Evolutionary conservation across 106 monocot genomes (phyloP), one percentile per base, ranked within the genome.

Genomic region (Dioscorea dumetorum): DNA sequence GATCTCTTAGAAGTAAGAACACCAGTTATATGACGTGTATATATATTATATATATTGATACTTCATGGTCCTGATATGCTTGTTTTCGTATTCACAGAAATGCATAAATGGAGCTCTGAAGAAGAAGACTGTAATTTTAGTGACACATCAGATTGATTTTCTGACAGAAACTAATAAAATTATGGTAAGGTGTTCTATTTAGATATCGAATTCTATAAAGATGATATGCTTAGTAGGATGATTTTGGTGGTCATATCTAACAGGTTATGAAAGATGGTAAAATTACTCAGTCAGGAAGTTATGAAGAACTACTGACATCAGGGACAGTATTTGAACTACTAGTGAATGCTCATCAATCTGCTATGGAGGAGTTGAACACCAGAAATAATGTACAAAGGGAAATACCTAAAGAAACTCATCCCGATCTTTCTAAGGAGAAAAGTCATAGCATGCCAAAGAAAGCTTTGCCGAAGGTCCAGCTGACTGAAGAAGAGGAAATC

Each of bases 261-360:
- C 73, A 91, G 91, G 93, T 88, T 66, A 85, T 94, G 76, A 79
- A 88, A 56, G 63, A 66, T 66, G 90, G 90, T 68, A 60, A 74
- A 77, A 61, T 94, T 5, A 83, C 81, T 60, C 85, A 91, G 67
- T 66, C 67, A 58, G 94, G 94, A 68, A 85, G 48, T 12, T 94
- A 87, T 54, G 60, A 83, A 0, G 81, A 81, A 17, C 90, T 94
- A 57, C 70, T 91, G 23, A 66, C 62, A 53, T 66, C 79, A 24
- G 90, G 85, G 2, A 85, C 80, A 18, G 81, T 76, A 22, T 91
- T 90, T 50, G 87, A 94, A 49, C 77, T 85, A 66, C 85, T 94
- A 24, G 90, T 94, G 22, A 76, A 79, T 67, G 87, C 94, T 69
- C 94, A 94, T 65, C 70, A 72, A 20, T 80, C 87, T 34, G 78